Conservation (phyloP, 2,329 filamentous ascomycete species). For the Fusarium austroafricanum region DNA sequence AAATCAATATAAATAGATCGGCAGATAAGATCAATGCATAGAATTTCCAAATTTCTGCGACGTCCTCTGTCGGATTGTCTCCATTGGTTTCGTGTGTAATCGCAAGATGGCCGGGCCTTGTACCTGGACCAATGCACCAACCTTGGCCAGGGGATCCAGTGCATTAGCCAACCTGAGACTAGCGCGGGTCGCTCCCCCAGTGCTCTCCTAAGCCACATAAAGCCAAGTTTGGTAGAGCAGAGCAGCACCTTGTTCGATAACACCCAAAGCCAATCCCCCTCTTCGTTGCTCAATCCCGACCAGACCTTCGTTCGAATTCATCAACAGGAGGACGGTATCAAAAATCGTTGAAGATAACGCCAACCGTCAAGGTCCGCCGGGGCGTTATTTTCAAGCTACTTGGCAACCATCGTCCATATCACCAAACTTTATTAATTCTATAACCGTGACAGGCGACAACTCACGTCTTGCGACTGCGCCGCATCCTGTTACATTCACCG, state of each 20-base stretch:
- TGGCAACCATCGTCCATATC: constrained; percentile 4
- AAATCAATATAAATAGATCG: not conserved
- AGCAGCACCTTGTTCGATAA: constrained; percentile 32
- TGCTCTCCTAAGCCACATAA: constrained; percentile 35
- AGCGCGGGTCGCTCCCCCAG: constrained; percentile 26
- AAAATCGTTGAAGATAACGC: constrained; percentile 14
- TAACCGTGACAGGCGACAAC: not conserved
- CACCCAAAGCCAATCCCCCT: constrained; percentile 33
- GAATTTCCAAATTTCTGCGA: constrained; percentile 9
- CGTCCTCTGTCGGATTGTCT: constrained; percentile 11
- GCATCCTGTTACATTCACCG: constrained; percentile 18
- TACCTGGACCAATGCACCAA: constrained; percentile 35
- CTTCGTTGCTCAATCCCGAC: constrained; percentile 28
- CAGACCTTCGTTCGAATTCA: constrained; percentile 32
- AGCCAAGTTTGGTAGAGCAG: constrained; percentile 36
- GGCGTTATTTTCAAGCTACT: not conserved
- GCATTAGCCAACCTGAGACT: constrained; percentile 28
- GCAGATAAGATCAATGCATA: constrained; percentile 10
- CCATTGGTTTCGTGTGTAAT: not conserved
- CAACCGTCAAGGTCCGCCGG: constrained; percentile 1
- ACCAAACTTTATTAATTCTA: constrained; percentile 1
- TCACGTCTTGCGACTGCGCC: constrained; percentile 24
- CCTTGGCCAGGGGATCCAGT: constrained; percentile 1
- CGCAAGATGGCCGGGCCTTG: constrained; percentile 13
- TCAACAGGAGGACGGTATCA: constrained; percentile 1